These are phyloP conservation scores for Rhododendron ovatum DNA, from an alignment of 148 eudicot species.

Conservation along the genomic window DNA sequence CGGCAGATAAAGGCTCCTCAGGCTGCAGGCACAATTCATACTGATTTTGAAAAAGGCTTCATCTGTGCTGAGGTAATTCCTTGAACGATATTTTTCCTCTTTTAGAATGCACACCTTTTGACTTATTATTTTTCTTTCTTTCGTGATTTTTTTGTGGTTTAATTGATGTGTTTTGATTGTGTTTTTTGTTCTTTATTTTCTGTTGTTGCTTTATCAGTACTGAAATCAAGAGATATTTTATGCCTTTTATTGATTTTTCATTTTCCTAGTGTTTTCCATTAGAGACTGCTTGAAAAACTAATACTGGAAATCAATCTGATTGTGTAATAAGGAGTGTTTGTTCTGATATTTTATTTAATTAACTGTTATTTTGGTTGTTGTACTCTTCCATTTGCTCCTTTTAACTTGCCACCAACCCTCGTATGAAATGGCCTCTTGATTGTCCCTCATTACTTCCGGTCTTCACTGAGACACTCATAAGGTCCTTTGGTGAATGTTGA, in stretches of 20 bases:
- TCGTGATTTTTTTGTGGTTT: not conserved
- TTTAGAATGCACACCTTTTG: not conserved
- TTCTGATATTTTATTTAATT: not conserved
- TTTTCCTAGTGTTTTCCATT: not conserved
- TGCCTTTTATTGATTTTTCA: not conserved
- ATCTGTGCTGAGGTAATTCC: conserved; percentile 91
- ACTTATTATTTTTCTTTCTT: not conserved
- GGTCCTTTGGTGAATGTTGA: not conserved
- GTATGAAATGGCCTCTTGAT: not conserved
- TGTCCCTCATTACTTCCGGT: not conserved
- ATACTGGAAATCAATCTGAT: not conserved
- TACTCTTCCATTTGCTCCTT: not conserved
- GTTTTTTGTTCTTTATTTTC: not conserved
- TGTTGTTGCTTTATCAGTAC: not conserved
- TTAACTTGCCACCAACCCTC: not conserved
- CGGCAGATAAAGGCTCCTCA: conserved; percentile 91
- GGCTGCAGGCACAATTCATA: conserved; percentile 95
- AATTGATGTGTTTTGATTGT: not conserved
- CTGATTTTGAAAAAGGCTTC: conserved; percentile 95
- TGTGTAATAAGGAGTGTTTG: not conserved
- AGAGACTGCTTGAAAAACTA: not conserved
- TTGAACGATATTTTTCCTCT: not conserved
- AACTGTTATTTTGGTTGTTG: not conserved
- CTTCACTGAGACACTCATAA: not conserved
- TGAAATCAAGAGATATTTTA: not conserved